Evolutionary conservation across 2,329 filamentous ascomycete species (phyloP), one percentile per base, ranked within the genome.

Genomic region (Fusarium sp.): DNA sequence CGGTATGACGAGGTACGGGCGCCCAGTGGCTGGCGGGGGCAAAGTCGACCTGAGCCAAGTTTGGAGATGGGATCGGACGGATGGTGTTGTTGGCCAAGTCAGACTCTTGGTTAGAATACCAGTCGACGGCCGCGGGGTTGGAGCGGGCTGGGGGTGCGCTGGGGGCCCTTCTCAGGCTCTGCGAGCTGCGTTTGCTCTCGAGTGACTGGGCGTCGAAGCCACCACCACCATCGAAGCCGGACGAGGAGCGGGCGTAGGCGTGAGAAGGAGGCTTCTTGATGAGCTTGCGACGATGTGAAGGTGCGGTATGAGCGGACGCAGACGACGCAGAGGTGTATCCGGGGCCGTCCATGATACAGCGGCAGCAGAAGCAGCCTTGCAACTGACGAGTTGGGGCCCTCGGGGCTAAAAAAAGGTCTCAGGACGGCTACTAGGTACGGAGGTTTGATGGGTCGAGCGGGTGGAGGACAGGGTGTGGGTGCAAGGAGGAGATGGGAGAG

Each of bases 181-280:
- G 87, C 76, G 89, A 90, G 87, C 89, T 92, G 82, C 87, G 87
- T 86, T 90, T 88, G 85, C 88, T 91, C 82, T 87, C 85, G 77
- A 91, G 83, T 76, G 88, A 90, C 78, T 85, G 85, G 82, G 86
- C 84, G 84, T 90, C 89, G 84, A 86, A 85, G 75, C 73, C 73
- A 68, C 73, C 65, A 65, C 66, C 78, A 74, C 85, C 83, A 84
- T 89, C 87, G 84, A 87, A 82, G 80, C 84, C 85, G 79, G 85
- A 85, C 59, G 83, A 87, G 72, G 86, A 84, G 75, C 84, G 82
- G 66, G 80, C 84, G 79, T 88, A 85, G 72, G 85, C 83, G 75
- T 86, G 83, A 74, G 85, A 83, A 59, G 88, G 88, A 66, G 89
- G 89, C 81, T 90, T 90, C 85, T 92, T 92, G 80, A 89, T 88